Base-by-base conservation (phyloP, 306 rosid genomes). In the Begonia loranthoides region DNA sequence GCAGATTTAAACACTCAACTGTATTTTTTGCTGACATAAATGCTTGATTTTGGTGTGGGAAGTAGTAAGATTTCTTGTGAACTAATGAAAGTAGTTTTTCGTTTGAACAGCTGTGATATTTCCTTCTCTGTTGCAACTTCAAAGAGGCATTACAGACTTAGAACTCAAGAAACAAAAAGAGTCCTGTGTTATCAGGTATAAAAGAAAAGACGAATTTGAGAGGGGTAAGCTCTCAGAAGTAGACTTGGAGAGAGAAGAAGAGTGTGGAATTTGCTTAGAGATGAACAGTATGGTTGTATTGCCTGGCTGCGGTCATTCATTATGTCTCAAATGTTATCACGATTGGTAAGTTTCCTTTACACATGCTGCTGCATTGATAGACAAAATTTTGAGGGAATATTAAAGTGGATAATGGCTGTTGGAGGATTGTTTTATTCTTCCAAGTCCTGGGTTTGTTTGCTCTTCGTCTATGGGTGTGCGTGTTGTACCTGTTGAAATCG, bases 251-350 rank as follows among this genome's bases (percentile, higher is more conserved):
- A 80, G 95, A 70, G 97, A 85, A 56, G 79, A 79, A 41, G 97
- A 90, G 67, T 90, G 97, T 58, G 90, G 94, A 12, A 85, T 90
- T 76, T 90, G 97, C 75, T 61, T 90, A 90, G 97, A 85, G 67
- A 58, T 80, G 70, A 82, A 74, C 59, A 52, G 65, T 41, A 89
- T 79, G 76, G 82, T 85, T 63, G 95, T 89, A 17, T 59, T 89
- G 61, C 97, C 97, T 17, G 73, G 85, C 63, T 90, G 95, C 77
- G 67, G 71, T 66, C 97, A 90, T 57, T 50, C 79, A 24, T 66
- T 90, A 79, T 90, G 97, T 66, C 60, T 80, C 65, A 70, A 79
- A 52, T 90, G 97, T 70, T 90, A 79, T 41, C 70, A 56, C 24
- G 79, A 85, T 33, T 85, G 97, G 97, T 90, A 79, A 72, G 74